Evolutionary conservation across 192 early-diverging fungal species (phyloP), one percentile per base, ranked within the genome.

Genomic region (Pilaira anomala): DNA sequence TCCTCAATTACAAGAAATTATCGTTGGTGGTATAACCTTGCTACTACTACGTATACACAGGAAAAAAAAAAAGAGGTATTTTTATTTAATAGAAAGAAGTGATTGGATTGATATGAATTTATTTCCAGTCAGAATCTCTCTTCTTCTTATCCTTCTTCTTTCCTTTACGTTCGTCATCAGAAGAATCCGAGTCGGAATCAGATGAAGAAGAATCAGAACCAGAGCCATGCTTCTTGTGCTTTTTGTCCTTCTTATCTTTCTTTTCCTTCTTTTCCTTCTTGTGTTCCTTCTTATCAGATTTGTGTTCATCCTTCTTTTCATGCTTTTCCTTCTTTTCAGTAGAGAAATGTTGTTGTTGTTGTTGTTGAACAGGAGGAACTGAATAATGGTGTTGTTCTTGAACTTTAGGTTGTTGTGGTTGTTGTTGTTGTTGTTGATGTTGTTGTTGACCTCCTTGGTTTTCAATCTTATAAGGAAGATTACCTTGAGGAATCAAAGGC

Each of bases 211-310:
- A 58, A 25, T 39, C 33, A 13, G 49, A 50, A 13, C 24, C 49
- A 26, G 39, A 42, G 7, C 39, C 56, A 58, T 58, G 19, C 22
- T 41, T 41, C 11, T 25, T 58, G 24, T 42, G 18, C 39, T 42
- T 58, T 29, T 22, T 57, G 12, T 24, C 36, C 18, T 57, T 30
- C 30, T 39, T 55, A 9, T 55, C 29, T n/a, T 39, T 39, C 30
- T 56, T 56, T 21, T 56, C 21, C 39, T 42, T 58, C 22, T 24
- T 58, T 42, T 58, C 56, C 56, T 58, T 58, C 39, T 58, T 58
- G 3, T 36, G 53, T 11, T 58, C 40, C 3, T 58, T 58, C 29
- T 26, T 21, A 0, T 58, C 55, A 58, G 55, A 57, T 11, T 55
- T 9, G 1, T 39, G 4, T 16, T 46, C 16, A 46, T 19, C 18